Conservation (phyloP, 2,329 filamentous ascomycete genomes). For the Claviceps purpurea region DNA sequence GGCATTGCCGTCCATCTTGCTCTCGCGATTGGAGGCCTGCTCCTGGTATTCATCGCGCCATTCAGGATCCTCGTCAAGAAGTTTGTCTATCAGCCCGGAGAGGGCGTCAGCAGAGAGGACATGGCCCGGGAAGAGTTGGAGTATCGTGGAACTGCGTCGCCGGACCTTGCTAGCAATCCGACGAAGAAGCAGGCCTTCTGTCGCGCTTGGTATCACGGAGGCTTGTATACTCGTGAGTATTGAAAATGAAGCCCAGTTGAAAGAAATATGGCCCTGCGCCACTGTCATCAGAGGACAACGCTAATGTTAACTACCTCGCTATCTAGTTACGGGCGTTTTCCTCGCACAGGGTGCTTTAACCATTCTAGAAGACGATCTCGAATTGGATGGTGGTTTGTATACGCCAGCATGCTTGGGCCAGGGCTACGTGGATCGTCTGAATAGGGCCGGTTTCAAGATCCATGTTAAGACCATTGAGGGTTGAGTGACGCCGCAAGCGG, state of each 20-base stretch:
- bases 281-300: background rate
- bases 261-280: background rate
- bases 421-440: constrained; percentile 48
- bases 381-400: constrained; percentile 52
- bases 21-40: constrained; percentile 26
- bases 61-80: constrained; percentile 30
- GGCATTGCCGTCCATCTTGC: constrained; percentile 38
- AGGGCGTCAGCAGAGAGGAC: constrained; percentile 38
- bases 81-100: constrained; percentile 38
- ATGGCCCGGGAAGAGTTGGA: constrained; percentile 46
- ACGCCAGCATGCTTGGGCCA: constrained; percentile 62
- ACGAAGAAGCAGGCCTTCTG: constrained; percentile 37
- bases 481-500: constrained; percentile 11
- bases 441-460: constrained; percentile 48
- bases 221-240: constrained; percentile 50
- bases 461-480: constrained; percentile 30
- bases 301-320: background rate
- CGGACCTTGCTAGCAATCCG: constrained; percentile 33
- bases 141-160: constrained; percentile 50
- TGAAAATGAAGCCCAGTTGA: background rate
- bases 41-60: constrained; percentile 32
- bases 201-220: constrained; percentile 42
- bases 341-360: constrained; percentile 51
- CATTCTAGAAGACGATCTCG: constrained; percentile 48
- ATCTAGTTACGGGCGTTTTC: constrained; percentile 49